Base-by-base conservation (phyloP, 805 yeast species). In the Pichia exigua region DNA sequence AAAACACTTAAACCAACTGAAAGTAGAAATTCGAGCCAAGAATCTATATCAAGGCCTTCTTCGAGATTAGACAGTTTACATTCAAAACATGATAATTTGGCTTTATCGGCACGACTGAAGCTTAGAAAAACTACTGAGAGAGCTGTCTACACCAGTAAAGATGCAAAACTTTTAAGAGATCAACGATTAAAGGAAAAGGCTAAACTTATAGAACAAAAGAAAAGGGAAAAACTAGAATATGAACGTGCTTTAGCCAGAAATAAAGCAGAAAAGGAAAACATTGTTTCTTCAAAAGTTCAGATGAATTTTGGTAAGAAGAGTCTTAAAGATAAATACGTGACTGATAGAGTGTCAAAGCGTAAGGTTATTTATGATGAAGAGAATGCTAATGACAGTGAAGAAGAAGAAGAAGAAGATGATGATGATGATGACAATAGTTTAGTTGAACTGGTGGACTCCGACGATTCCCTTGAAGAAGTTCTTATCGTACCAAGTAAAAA, bases 221-320 rank as follows among this genome's bases (percentile, higher is more conserved):
- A 40, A 15, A 43, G 28, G 17, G 46, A 24, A 32, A 18, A 45
- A 40, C 43, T 40, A 1, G 50, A 42, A 35, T 21, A 27, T 3
- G 52, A 49, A 26, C 27, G 44, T 20, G 47, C 39, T 2, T 42
- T 44, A 3, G 54, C 57, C 13, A 51, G 57, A 35, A 49, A 42
- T 17, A 56, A 51, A 13, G 58, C 58, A 9, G 52, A 55, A 28
- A 20, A 59, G 15, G 57, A 55, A 10, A 63, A 61, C 12, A 52
- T 65, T 21, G 48, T 54, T 5, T 65, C 69, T 6, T 64, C 68
- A 3, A 65, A 63, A 40, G 68, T 65, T 28, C 55, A 51, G 2
- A 49, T 64, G 27, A 42, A 40, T 24, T 24, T 32, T 17, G 53
- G 48, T n/a, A 55, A 55, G 12, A 51, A 47, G 22, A 55, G 65